These are phyloP conservation scores for Dionaea muscipula DNA, from an alignment of 179 eudicot genomes.

Conservation along the genomic window DNA sequence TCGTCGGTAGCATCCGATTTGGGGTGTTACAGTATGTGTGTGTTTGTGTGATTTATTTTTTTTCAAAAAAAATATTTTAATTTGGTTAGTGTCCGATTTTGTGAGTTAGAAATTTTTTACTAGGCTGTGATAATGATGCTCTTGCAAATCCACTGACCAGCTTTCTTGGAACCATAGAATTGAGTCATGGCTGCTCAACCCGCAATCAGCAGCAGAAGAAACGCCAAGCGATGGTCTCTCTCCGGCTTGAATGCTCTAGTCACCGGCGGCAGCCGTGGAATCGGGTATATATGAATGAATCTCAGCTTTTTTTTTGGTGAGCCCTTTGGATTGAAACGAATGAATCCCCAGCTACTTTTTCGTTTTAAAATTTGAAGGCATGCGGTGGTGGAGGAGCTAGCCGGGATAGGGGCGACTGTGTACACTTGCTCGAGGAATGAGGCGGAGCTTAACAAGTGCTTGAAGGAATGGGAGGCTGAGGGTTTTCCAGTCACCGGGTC, in stretches of 20 bases:
- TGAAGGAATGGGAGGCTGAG: constrained; percentile 56
- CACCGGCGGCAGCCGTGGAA: constrained; percentile 88
- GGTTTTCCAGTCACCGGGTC: constrained; percentile 58
- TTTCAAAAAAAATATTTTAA: too few species aligned
- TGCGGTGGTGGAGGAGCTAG: constrained; percentile 73
- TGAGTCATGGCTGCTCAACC: constrained; percentile 39
- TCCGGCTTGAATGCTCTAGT: constrained; percentile 65
- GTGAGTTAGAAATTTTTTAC: too few species aligned
- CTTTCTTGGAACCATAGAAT: too few species aligned
- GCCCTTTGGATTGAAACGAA: neutral
- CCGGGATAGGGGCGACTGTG: constrained; percentile 53
- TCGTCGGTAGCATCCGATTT: too few species aligned
- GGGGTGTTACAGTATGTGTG: too few species aligned
- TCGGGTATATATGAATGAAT: constrained; percentile 32
- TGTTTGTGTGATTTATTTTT: too few species aligned
- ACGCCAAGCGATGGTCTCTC: constrained; percentile 50
- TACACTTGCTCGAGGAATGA: constrained; percentile 73
- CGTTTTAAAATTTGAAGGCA: constrained; percentile 23
- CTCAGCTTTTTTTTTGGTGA: neutral
- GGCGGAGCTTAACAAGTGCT: constrained; percentile 44
- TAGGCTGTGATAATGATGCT: too few species aligned
- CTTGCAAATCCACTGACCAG: too few species aligned
- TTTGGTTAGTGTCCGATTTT: too few species aligned
- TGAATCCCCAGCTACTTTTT: neutral
- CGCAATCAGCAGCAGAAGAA: constrained; percentile 9